Conservation (phyloP, 2,329 filamentous ascomycete species). For the Fonsecaea multimorphosa region DNA sequence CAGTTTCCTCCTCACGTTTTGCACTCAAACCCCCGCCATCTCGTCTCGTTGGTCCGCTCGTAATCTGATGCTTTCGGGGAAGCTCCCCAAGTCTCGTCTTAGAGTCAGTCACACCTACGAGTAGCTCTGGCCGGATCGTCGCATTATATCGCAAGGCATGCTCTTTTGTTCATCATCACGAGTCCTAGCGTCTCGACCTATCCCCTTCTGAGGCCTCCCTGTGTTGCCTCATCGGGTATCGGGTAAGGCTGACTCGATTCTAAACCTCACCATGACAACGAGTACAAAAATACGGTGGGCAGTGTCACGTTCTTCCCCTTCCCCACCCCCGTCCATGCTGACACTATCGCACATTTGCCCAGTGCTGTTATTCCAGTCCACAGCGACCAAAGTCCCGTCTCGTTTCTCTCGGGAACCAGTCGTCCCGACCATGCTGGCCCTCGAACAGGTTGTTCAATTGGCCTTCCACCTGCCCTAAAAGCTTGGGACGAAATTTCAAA, state of each 20-base stretch:
- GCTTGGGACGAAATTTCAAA: not conserved
- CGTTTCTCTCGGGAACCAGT: not conserved
- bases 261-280: not conserved
- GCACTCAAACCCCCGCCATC: conserved; percentile 18
- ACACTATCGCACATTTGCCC: conserved; percentile 9
- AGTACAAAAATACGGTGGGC: conserved; percentile 10
- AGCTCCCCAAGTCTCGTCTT: not conserved
- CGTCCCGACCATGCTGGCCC: not conserved
- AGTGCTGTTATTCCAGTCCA: conserved; percentile 1
- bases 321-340: conserved; percentile 18
- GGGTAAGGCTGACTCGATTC: conserved; percentile 32
- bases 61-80: conserved; percentile 21
- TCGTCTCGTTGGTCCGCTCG: conserved; percentile 32
- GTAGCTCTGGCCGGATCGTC: not conserved
- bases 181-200: not conserved
- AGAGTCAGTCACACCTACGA: conserved; percentile 2
- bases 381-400: not conserved
- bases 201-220: conserved; percentile 4
- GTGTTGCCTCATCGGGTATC: conserved; percentile 19
- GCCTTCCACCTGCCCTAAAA: not conserved
- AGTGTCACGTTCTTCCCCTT: conserved; percentile 3
- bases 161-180: not conserved
- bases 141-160: conserved; percentile 4
- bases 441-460: not conserved
- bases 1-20: not conserved